A percentile compares a stretch with the other conserved stretches of the same genome.
Evolutionary conservation across 2,329 filamentous ascomycete species (phyloP).

Genomic region (Grosmannia clavigera): DNA sequence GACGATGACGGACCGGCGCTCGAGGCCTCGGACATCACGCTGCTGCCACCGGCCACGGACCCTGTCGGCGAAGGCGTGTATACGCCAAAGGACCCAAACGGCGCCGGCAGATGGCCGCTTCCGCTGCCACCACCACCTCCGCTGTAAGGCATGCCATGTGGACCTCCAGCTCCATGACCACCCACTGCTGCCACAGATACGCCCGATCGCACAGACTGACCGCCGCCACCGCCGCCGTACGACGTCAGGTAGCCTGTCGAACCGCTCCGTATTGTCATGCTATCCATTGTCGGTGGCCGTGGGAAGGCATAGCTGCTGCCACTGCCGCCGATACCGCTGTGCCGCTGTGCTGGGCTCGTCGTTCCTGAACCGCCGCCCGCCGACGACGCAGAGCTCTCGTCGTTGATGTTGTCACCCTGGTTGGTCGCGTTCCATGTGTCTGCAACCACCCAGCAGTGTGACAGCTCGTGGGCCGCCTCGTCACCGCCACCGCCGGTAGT

Average conservation of each 20-base stretch:
- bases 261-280: conserved; percentile 11
- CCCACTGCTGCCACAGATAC: conserved; percentile 11
- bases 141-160: neutral
- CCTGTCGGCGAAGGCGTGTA: conserved; percentile 9
- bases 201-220: conserved; percentile 15
- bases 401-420: conserved; percentile 1
- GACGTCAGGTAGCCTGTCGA: conserved; percentile 9
- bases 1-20: conserved; percentile 12
- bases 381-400: conserved; percentile 16
- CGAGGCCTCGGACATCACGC: conserved; percentile 19
- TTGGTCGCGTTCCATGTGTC: conserved; percentile 24
- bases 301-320: conserved; percentile 14
- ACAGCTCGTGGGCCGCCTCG: conserved; percentile 35
- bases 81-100: conserved; percentile 10
- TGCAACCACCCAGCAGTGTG: conserved; percentile 38
- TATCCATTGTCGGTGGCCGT: conserved; percentile 14
- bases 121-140: neutral
- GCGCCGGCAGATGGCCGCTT: neutral
- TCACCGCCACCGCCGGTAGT: conserved; percentile 21
- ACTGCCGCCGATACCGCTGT: neutral
- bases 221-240: conserved; percentile 9
- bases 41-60: conserved; percentile 9
- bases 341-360: conserved; percentile 14
- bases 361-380: conserved; percentile 12
- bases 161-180: neutral